Conservation (phyloP, 805 yeast genomes). For the Wickerhamiella spandovensis region DNA sequence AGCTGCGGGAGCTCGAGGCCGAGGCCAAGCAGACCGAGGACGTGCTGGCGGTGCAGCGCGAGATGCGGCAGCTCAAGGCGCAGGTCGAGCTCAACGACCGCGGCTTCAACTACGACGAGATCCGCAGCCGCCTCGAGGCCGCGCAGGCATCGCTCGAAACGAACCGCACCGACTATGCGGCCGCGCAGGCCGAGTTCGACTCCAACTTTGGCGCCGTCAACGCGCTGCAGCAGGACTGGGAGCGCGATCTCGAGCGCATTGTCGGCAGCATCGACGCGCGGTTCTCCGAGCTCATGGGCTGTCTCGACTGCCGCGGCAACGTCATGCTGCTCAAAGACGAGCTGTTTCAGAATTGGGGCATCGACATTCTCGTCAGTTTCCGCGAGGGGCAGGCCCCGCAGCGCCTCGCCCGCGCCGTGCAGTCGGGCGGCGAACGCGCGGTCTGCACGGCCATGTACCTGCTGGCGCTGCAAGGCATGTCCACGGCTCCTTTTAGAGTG, state of each 20-base stretch:
- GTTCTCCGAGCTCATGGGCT: conserved; percentile 42
- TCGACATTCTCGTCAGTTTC: conserved; percentile 75
- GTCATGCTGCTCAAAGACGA: conserved; percentile 43
- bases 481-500: conserved; percentile 82
- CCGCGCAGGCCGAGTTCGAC: neutral
- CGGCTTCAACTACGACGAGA: conserved; percentile 7
- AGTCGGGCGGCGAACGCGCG: conserved; percentile 96
- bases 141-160: conserved; percentile 4
- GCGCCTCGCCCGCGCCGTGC: conserved; percentile 70
- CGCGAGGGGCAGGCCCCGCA: conserved; percentile 62
- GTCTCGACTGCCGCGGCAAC: conserved; percentile 81
- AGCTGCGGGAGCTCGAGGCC: neutral
- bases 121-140: conserved; percentile 5
- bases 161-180: neutral
- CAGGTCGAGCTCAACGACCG: conserved; percentile 2
- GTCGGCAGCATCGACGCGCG: conserved; percentile 44
- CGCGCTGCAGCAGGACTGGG: conserved; percentile 36
- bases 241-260: conserved; percentile 41
- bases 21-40: neutral
- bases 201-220: conserved; percentile 1
- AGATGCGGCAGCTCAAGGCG: conserved; percentile 3
- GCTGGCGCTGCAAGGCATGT: conserved; percentile 78
- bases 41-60: neutral
- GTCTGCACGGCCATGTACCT: conserved; percentile 85
- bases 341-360: conserved; percentile 60